Conservation (phyloP, 2,329 filamentous ascomycete genomes). For the Alternaria gansuensis region DNA sequence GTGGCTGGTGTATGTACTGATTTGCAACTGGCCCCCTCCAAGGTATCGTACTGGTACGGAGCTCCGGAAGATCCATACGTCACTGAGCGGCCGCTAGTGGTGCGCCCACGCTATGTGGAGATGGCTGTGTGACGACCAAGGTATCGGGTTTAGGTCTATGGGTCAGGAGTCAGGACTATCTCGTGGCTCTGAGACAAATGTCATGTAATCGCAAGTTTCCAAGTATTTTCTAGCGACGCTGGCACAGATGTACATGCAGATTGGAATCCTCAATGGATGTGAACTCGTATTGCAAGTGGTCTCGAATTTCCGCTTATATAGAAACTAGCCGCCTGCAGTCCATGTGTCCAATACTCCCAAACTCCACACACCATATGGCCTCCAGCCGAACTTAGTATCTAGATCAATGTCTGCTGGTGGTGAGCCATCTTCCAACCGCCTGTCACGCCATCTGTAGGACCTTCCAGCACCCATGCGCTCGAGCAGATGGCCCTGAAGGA, state of each 20-base stretch:
- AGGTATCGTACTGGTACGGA: slow-evolving; percentile 18
- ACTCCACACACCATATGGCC: background rate
- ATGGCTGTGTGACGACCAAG: slow-evolving; percentile 12
- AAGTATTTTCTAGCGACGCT: background rate
- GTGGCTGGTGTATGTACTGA: background rate
- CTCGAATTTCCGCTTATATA: background rate
- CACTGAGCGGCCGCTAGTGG: slow-evolving; percentile 32
- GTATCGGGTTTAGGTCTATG: slow-evolving; percentile 11
- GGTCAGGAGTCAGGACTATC: background rate
- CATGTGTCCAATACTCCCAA: background rate
- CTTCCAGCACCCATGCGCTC: slow-evolving; percentile 40
- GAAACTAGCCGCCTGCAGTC: background rate
- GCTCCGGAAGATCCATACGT: slow-evolving; percentile 30
- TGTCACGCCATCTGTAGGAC: slow-evolving; percentile 16
- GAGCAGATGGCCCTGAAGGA: slow-evolving; percentile 40
- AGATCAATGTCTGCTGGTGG: slow-evolving; percentile 44
- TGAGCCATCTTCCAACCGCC: slow-evolving; percentile 41
- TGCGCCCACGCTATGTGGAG: slow-evolving; percentile 24
- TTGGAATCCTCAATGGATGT: background rate
- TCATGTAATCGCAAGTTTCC: background rate
- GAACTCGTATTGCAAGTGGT: background rate
- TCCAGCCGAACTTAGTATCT: background rate
- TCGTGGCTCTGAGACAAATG: background rate
- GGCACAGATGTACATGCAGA: background rate
- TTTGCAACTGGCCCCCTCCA: slow-evolving; percentile 1